Percentiles rank a stretch among this genome's conserved stretches.
phyloP scores from a whole-genome alignment of 768 basidiomycete genomes.

The Lentinula lateritia region DNA sequence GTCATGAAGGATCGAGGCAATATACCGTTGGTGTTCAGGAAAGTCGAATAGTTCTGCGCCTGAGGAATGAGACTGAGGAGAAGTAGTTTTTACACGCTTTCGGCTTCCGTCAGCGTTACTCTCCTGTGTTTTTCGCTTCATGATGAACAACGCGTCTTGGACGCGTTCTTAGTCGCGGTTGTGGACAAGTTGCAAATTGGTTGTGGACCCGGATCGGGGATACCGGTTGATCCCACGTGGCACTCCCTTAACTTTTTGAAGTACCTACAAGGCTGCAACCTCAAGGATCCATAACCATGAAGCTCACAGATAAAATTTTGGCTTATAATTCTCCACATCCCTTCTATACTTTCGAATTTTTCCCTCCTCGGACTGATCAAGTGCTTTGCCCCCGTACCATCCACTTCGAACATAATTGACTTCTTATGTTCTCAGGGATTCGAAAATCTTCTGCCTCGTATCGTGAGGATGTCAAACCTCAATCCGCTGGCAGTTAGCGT shows the following conservation, averaged over 20 bases:
- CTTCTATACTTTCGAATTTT: constrained; percentile 95
- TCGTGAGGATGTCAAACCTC: constrained; percentile 72
- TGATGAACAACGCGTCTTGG: neutral
- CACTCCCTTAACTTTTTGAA: no score
- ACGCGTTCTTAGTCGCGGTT: neutral
- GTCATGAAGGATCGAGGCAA: neutral
- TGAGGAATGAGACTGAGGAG: neutral
- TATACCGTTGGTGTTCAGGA: constrained; percentile 2
- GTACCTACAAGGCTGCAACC: neutral
- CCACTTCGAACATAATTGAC: neutral
- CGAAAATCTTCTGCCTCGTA: constrained; percentile 84
- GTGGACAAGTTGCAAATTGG: neutral
- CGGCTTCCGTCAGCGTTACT: neutral
- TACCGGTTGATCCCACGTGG: neutral
- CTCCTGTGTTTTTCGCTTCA: neutral
- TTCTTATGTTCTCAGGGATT: constrained; percentile 57
- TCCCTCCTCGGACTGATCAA: constrained; percentile 92
- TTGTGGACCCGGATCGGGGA: no score
- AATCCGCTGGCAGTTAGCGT: constrained; percentile 83
- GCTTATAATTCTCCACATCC: constrained; percentile 40
- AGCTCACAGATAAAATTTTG: constrained; percentile 65
- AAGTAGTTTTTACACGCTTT: neutral
- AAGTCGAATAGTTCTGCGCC: constrained; percentile 1
- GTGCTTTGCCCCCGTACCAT: constrained; percentile 27
- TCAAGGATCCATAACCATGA: constrained; percentile 40